These are phyloP conservation scores for Colletotrichum cuscutae DNA, from an alignment of 2,329 filamentous ascomycete species.

Conservation along the genomic window DNA sequence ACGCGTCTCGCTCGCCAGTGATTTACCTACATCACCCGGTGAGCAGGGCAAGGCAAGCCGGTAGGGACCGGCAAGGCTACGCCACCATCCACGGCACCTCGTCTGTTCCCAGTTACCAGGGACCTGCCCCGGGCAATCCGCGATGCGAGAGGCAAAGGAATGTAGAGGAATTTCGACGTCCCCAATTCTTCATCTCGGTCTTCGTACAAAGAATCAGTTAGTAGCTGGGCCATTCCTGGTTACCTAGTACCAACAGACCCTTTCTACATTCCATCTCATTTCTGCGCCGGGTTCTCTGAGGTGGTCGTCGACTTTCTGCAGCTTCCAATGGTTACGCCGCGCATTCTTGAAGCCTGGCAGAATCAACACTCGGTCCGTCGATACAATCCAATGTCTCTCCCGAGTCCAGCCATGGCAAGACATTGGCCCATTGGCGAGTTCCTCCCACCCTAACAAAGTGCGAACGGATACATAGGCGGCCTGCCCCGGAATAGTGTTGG, in stretches of 20 bases:
- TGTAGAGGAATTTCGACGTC: not conserved
- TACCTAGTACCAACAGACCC: not conserved
- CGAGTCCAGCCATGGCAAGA: slow-evolving; percentile 23
- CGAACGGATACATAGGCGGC: not conserved
- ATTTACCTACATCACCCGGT: slow-evolving; percentile 22
- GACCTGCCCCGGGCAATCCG: slow-evolving; percentile 12
- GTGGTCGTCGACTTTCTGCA: not conserved
- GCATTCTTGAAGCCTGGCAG: not conserved
- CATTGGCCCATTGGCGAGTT: slow-evolving; percentile 19
- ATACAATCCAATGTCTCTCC: slow-evolving; percentile 14
- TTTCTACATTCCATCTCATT: not conserved
- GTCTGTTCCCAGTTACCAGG: slow-evolving; percentile 15
- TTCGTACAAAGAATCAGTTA: not conserved
- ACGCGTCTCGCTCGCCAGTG: slow-evolving; percentile 21
- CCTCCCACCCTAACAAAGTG: not conserved
- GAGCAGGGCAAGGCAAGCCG: slow-evolving; percentile 27
- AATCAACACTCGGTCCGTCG: not conserved
- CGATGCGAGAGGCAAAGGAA: not conserved
- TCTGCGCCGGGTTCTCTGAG: too few species aligned
- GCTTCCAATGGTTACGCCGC: not conserved
- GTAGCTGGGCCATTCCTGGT: too few species aligned
- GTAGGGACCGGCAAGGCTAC: slow-evolving; percentile 11
- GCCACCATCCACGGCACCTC: slow-evolving; percentile 1
- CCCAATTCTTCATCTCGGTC: not conserved
- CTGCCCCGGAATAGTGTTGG: not conserved